Evolutionary conservation across 1,284 basidiomycete genomes (phyloP).

Genomic region (Golubevia pallescens): DNA sequence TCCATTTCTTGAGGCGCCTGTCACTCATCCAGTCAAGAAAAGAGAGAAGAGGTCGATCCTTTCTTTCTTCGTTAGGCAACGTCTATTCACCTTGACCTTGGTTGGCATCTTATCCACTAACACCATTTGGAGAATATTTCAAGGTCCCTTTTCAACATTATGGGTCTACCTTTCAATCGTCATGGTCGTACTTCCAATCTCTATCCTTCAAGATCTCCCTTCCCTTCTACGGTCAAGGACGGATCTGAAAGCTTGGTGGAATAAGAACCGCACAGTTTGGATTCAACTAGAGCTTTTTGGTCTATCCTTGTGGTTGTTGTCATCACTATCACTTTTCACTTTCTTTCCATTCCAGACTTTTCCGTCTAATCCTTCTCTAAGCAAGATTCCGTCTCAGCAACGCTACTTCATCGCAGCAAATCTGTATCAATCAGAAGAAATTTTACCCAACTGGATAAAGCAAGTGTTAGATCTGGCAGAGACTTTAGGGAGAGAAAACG

Average conservation of each 20-base stretch:
- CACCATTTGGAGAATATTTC: too few relatives aligned
- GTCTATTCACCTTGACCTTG: background rate
- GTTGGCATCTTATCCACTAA: conserved; percentile 5
- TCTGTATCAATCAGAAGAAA: conserved; percentile 40
- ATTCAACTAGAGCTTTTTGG: conserved; percentile 2
- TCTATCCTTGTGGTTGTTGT: background rate
- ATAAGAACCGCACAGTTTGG: background rate
- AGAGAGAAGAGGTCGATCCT: background rate
- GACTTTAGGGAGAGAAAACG: conserved; percentile 29
- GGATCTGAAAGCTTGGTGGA: background rate
- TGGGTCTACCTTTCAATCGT: conserved; percentile 14
- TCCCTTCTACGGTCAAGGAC: background rate
- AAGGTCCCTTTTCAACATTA: conserved; percentile 18
- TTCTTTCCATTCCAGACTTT: conserved; percentile 1
- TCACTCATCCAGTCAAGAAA: too few relatives aligned
- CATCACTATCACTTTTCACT: background rate
- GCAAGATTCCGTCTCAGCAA: conserved; percentile 4
- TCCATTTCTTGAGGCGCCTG: too few relatives aligned
- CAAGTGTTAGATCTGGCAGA: conserved; percentile 26
- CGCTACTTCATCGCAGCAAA: conserved; percentile 42
- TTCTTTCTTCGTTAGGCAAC: background rate
- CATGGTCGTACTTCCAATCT: conserved; percentile 11
- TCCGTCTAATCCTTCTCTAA: conserved; percentile 1
- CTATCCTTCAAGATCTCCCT: background rate
- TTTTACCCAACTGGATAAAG: conserved; percentile 29